phyloP scores from a whole-genome alignment of 345 rosid genomes.

The Gossypium longicalyx region DNA sequence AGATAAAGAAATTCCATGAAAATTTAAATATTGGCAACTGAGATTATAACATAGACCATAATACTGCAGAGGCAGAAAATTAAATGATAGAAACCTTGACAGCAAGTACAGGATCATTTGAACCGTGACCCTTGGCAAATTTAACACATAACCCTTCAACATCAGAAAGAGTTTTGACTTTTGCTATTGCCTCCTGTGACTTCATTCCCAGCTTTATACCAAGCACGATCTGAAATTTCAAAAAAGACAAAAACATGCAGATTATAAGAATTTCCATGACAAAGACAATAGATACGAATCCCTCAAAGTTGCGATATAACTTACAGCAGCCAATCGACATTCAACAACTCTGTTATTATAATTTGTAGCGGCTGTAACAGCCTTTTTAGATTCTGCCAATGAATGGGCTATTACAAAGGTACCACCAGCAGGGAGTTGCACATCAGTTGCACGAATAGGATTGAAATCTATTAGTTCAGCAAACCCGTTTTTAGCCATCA shows the following conservation, averaged over 20 bases:
- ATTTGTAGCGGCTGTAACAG: slow-evolving; percentile 93
- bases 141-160: slow-evolving; percentile 82
- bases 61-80: background rate
- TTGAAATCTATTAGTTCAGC: slow-evolving; percentile 99
- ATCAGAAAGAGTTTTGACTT: slow-evolving; percentile 86
- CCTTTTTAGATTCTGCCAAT: slow-evolving; percentile 92
- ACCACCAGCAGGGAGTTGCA: slow-evolving; percentile 93
- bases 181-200: slow-evolving; percentile 58
- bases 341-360: slow-evolving; percentile 98
- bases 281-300: background rate
- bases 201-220: slow-evolving; percentile 87
- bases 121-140: slow-evolving; percentile 48
- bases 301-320: slow-evolving; percentile 16
- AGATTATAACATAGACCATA: background rate
- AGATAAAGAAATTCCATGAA: background rate
- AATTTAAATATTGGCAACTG: background rate
- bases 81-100: slow-evolving; percentile 63
- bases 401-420: slow-evolving; percentile 92
- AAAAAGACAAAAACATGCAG: slow-evolving; percentile 17
- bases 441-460: slow-evolving; percentile 93
- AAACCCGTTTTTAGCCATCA: slow-evolving; percentile 93
- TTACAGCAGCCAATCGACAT: slow-evolving; percentile 89
- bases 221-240: slow-evolving; percentile 61
- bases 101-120: slow-evolving; percentile 77
- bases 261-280: background rate